Evolutionary conservation across 495 filamentous ascomycete genomes (phyloP).

Genomic region (Parathielavia appendiculata): DNA sequence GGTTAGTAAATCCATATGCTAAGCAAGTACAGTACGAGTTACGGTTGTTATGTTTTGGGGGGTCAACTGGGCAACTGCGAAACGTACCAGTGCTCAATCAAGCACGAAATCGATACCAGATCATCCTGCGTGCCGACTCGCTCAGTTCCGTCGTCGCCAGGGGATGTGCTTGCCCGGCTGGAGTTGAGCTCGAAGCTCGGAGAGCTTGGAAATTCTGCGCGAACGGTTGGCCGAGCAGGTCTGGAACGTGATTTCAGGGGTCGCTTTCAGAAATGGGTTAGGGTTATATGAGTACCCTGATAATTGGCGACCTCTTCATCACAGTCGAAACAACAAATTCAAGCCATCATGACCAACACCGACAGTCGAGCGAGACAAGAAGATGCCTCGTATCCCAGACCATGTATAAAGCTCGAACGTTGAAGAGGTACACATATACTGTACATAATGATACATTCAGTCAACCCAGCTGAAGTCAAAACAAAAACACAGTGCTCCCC

Average conservation of each 20-base stretch:
- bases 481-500: background rate
- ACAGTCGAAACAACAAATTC: background rate
- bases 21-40: no score
- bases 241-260: background rate
- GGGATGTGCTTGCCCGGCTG: background rate
- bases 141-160: background rate
- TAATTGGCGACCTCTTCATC: no score
- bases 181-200: background rate
- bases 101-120: background rate
- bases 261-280: background rate
- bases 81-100: constrained; percentile 4
- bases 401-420: no score
- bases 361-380: no score
- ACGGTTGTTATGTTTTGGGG: background rate
- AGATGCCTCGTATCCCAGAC: no score
- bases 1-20: background rate
- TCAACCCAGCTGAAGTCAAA: background rate
- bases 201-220: constrained; percentile 12
- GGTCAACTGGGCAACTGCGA: background rate
- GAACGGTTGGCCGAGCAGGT: background rate
- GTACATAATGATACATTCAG: background rate
- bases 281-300: no score
- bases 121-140: background rate
- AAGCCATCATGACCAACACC: background rate
- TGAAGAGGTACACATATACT: background rate